Conservation (phyloP, 345 rosid genomes). For the Salix arbutifolia region DNA sequence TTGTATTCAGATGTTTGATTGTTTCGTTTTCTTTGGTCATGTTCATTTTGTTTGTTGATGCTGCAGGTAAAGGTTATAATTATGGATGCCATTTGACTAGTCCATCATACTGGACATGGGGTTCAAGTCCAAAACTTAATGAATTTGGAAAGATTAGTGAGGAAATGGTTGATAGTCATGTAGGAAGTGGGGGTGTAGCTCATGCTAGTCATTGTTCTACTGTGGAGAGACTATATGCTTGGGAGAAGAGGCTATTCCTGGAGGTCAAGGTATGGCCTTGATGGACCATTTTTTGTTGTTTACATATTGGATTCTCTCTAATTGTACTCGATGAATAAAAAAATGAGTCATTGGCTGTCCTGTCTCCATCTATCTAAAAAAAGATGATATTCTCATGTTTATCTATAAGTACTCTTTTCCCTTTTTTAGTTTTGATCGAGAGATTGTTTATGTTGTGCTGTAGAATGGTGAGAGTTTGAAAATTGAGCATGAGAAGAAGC, state of each 20-base stretch:
- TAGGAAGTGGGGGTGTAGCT: neutral
- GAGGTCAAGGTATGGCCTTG: constrained; percentile 71
- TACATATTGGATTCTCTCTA: neutral
- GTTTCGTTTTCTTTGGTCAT: neutral
- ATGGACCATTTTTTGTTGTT: neutral
- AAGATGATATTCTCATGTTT: neutral
- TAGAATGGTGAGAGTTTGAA: constrained; percentile 66
- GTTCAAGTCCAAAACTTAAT: constrained; percentile 50
- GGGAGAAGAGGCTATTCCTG: constrained; percentile 91
- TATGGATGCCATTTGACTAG: constrained; percentile 55
- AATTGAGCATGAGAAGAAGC: constrained; percentile 80
- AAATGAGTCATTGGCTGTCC: neutral
- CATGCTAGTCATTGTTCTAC: constrained; percentile 68
- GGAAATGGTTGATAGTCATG: constrained; percentile 19
- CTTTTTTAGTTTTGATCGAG: neutral
- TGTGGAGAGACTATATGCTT: constrained; percentile 77
- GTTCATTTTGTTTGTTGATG: neutral
- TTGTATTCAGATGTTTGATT: neutral
- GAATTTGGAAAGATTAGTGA: constrained; percentile 40
- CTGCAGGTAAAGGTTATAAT: constrained; percentile 53
- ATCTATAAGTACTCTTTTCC: neutral
- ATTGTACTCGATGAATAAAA: neutral
- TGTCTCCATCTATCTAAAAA: neutral
- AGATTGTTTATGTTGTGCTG: neutral
- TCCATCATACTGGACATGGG: constrained; percentile 69